Evolutionary conservation across 2,329 filamentous ascomycete species (phyloP).

Genomic region (Fusarium pilosicola): DNA sequence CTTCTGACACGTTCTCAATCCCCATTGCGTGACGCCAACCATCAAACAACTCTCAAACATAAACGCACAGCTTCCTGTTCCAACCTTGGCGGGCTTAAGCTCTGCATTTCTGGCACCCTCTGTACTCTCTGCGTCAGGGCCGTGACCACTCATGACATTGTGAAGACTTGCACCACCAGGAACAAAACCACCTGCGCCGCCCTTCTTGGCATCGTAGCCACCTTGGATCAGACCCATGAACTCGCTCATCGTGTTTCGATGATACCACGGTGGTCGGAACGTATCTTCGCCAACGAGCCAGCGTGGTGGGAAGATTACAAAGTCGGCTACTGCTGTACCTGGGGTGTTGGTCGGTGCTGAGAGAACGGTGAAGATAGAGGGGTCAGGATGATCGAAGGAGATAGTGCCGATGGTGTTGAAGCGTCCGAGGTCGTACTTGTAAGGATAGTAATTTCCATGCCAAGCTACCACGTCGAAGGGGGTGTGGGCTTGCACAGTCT

Average conservation of each 20-base stretch:
- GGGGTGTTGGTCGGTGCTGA: constrained; percentile 69
- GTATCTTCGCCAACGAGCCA: constrained; percentile 77
- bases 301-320: constrained; percentile 77
- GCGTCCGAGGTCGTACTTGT: constrained; percentile 82
- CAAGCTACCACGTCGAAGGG: constrained; percentile 84
- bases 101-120: constrained; percentile 66
- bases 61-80: constrained; percentile 70
- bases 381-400: constrained; percentile 81
- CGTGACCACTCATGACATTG: constrained; percentile 76
- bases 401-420: constrained; percentile 80
- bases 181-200: constrained; percentile 62
- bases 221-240: constrained; percentile 71
- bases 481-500: constrained; percentile 72
- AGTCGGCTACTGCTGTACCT: constrained; percentile 74
- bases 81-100: constrained; percentile 66
- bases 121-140: constrained; percentile 67
- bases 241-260: constrained; percentile 74
- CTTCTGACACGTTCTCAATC: constrained; percentile 66
- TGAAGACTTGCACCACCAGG: constrained; percentile 71
- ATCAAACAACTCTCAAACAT: constrained; percentile 77
- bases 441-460: constrained; percentile 84
- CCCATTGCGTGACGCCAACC: constrained; percentile 79
- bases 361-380: constrained; percentile 79
- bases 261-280: constrained; percentile 78
- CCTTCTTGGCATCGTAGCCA: constrained; percentile 71